Base-by-base conservation (phyloP, 2,329 filamentous ascomycete genomes). In the Arthrocladium fulminans region DNA sequence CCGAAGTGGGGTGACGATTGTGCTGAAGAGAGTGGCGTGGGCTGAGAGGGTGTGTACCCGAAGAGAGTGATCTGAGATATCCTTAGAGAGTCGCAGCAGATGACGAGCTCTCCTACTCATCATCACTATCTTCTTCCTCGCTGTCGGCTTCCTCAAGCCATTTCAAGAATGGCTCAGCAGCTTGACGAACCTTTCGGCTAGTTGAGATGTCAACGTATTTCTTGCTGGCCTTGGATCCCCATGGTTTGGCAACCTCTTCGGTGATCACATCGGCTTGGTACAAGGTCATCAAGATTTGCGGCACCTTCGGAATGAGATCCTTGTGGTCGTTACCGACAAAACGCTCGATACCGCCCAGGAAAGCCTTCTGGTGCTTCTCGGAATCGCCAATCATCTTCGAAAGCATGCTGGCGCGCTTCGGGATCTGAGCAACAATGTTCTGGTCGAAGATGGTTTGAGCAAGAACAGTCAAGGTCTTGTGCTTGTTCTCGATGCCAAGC, bases 171-270 rank as follows among this genome's bases (percentile, higher is more conserved):
- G 86, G 83, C 74, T 94, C 86, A 47, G 92, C 88, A 57, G 87
- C 85, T 76, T 94, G 90, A 73, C 89, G 88, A 54, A 97, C 88
- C 77, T 94, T 94, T 77, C 88, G 90, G 72, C 88, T 94, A 53
- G 82, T 89, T 51, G 83, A 66, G 52, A 94, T 70, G 65, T 97
- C 90, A 59, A 94, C 86, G 66, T 97, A 97, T 75, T 96, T 96
- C 83, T 94, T 96, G 80, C 88, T 95, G 51, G 90, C 88, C 77
- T 92, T 95, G 64, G 79, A 77, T 57, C 89, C 90, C 90, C 92
- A 98, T 59, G 84, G 83, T 69, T 83, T 86, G 64, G 94, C 80
- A 13, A 88, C 80, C 55, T 95, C 89, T 73, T 98, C 92, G 45
- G 77, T 81, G 60, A 95, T 73, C 48, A 98, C 77, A 59, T 98